Percentiles rank a stretch among this genome's conserved stretches.
Evolutionary conservation across 495 filamentous ascomycete species (phyloP).

Genomic region (Tuber melanosporum): DNA sequence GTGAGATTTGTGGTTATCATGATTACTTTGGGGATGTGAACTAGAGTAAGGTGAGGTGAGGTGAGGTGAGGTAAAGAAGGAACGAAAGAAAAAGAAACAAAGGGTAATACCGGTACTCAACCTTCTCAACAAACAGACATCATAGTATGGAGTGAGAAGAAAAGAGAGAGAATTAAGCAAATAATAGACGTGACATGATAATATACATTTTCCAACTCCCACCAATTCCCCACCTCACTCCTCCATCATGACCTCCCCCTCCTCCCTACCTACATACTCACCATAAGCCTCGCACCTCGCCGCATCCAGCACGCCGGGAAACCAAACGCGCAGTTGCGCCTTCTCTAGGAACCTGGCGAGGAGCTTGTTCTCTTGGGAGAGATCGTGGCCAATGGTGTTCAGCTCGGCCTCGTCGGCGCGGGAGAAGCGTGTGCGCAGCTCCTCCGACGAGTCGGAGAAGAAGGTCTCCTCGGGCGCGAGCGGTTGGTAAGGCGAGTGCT

Average conservation of each 20-base stretch:
- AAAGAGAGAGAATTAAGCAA: background rate
- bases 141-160: background rate
- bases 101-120: background rate
- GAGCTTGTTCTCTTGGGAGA: slow-evolving; percentile 33
- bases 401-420: slow-evolving; percentile 35
- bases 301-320: slow-evolving; percentile 19
- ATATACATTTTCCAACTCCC: slow-evolving; percentile 1
- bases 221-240: slow-evolving; percentile 13
- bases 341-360: slow-evolving; percentile 25
- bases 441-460: slow-evolving; percentile 29
- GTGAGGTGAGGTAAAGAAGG: background rate
- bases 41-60: background rate
- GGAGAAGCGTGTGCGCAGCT: slow-evolving; percentile 32
- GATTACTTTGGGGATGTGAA: background rate
- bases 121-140: background rate
- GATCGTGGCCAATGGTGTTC: slow-evolving; percentile 23
- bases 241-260: slow-evolving; percentile 41
- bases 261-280: slow-evolving; percentile 29
- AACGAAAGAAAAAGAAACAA: background rate
- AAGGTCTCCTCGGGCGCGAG: slow-evolving; percentile 28
- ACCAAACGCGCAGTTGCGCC: slow-evolving; percentile 29
- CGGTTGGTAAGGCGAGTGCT: slow-evolving; percentile 29
- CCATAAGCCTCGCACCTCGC: slow-evolving; percentile 46
- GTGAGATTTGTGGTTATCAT: background rate
- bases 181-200: background rate